Evolutionary conservation across 495 filamentous ascomycete genomes (phyloP).

Genomic region (Niebla homalea): DNA sequence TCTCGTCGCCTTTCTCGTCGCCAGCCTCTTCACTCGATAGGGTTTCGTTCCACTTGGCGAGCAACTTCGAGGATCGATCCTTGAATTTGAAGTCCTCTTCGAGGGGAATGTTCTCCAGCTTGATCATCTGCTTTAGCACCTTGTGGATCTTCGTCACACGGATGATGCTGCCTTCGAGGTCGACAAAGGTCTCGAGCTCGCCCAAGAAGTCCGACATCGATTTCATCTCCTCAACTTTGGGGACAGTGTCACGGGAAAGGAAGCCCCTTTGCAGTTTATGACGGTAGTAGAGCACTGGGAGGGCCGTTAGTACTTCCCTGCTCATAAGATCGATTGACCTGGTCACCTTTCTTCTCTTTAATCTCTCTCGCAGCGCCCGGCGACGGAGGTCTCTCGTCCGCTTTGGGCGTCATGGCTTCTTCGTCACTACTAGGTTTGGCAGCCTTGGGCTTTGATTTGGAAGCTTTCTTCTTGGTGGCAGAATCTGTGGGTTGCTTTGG

Average conservation of each 20-base stretch:
- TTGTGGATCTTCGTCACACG: conserved; percentile 84
- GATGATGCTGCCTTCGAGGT: conserved; percentile 78
- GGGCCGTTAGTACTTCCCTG: conserved; percentile 7
- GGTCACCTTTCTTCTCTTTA: conserved; percentile 52
- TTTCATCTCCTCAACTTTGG: conserved; percentile 81
- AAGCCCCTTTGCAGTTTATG: conserved; percentile 89
- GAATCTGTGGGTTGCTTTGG: conserved; percentile 36
- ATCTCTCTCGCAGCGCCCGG: conserved; percentile 50
- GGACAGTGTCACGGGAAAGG: conserved; percentile 62
- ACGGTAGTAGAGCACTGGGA: conserved; percentile 61
- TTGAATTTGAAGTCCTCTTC: conserved; percentile 82
- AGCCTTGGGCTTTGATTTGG: conserved; percentile 43
- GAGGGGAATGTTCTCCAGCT: conserved; percentile 63
- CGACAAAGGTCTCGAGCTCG: conserved; percentile 64
- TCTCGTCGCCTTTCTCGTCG: conserved; percentile 32
- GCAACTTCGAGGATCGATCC: conserved; percentile 53
- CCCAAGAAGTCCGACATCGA: conserved; percentile 64
- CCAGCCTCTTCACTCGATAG: conserved; percentile 43
- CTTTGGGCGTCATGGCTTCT: conserved; percentile 30
- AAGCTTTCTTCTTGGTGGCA: conserved; percentile 37
- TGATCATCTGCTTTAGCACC: conserved; percentile 80
- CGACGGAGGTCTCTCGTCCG: conserved; percentile 40
- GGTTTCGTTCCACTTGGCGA: conserved; percentile 72
- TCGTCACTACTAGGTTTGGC: conserved; percentile 35
- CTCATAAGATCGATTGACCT: neutral